Evolutionary conservation across 768 basidiomycete species (phyloP).

Genomic region (Pleurotus tuoliensis): DNA sequence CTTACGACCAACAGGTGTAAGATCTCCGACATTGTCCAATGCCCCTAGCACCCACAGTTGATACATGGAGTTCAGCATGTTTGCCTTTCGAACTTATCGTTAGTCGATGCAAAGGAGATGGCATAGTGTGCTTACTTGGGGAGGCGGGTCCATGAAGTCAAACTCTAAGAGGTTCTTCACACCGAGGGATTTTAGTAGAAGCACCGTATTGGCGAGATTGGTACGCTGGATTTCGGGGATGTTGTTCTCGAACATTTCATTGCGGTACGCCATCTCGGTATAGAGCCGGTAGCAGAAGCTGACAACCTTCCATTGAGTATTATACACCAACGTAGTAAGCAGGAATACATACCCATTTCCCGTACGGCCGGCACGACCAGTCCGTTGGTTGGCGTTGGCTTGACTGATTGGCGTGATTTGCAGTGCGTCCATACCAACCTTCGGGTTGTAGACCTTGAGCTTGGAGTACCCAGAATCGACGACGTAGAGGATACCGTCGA

Average conservation of each 20-base stretch:
- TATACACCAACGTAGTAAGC: neutral
- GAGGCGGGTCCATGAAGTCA: constrained; percentile 99
- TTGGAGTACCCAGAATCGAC: constrained; percentile 97
- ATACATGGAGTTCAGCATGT: constrained; percentile 99
- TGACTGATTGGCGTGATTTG: constrained; percentile 99
- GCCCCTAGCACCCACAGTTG: constrained; percentile 99
- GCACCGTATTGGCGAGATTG: constrained; percentile 94
- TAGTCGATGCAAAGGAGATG: neutral
- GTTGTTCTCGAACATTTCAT: constrained; percentile 92
- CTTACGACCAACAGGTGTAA: constrained; percentile 88
- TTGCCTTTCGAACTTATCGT: constrained; percentile 49
- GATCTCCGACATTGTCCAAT: constrained; percentile 94
- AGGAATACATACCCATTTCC: constrained; percentile 74
- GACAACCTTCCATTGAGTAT: neutral
- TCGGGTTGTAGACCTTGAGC: constrained; percentile 97
- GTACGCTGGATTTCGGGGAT: constrained; percentile 99
- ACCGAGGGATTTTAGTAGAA: constrained; percentile 91
- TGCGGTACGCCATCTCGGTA: constrained; percentile 95
- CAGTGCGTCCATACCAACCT: constrained; percentile 98
- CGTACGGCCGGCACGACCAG: constrained; percentile 94
- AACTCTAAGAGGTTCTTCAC: constrained; percentile 98
- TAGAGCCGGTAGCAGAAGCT: constrained; percentile 96
- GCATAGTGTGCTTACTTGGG: constrained; percentile 56
- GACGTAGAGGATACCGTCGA: constrained; percentile 96
- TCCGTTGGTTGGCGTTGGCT: constrained; percentile 95